Conservation (phyloP, 179 eudicot species). For the Vitellaria paradoxa region DNA sequence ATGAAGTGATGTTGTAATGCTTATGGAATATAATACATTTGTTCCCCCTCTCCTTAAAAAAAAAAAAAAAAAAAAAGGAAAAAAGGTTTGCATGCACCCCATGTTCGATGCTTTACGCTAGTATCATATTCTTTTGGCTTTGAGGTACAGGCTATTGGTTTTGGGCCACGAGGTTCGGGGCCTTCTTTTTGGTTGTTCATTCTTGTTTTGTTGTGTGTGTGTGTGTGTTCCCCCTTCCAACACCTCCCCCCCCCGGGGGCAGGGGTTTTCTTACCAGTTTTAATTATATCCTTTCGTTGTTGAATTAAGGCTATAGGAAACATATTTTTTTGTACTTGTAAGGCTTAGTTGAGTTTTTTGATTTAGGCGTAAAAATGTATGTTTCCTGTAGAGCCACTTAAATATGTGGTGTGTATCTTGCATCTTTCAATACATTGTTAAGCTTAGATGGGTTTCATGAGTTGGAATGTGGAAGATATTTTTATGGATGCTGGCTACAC, state of each 20-base stretch:
- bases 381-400: not conserved
- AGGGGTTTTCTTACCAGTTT: no score
- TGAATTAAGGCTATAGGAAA: constrained; percentile 5
- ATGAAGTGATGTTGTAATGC: not conserved
- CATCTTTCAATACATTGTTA: not conserved
- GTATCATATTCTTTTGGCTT: not conserved
- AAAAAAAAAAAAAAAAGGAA: not conserved
- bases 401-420: not conserved
- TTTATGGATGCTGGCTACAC: not conserved
- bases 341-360: not conserved
- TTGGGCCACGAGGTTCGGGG: constrained; percentile 2
- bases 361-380: not conserved
- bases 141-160: not conserved
- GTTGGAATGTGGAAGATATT: not conserved
- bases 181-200: not conserved
- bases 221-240: no score
- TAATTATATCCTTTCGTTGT: not conserved
- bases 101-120: not conserved
- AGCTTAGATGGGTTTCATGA: not conserved
- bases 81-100: not conserved
- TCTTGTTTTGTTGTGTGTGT: not conserved
- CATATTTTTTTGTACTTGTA: not conserved
- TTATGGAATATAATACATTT: not conserved
- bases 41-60: not conserved
- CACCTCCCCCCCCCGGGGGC: no score